phyloP scores from a whole-genome alignment of 2,329 filamentous ascomycete genomes.

The Aspergillus ibericus region DNA sequence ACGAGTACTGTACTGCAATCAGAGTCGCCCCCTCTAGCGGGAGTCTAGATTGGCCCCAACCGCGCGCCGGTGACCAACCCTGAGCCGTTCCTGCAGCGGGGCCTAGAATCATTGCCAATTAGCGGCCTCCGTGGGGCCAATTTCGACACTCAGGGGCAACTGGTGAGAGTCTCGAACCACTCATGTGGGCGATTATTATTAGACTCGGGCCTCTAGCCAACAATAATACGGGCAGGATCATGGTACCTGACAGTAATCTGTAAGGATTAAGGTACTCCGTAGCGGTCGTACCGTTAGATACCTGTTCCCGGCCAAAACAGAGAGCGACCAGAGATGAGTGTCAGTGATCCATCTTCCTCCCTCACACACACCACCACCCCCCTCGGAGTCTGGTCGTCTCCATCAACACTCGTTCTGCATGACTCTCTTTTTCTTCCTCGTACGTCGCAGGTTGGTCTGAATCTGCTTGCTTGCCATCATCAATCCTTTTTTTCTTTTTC shows the following conservation, averaged over 20 bases:
- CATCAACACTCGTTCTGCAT: slow-evolving; percentile 5
- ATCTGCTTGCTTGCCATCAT: neutral
- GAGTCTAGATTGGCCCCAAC: slow-evolving; percentile 14
- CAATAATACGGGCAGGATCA: neutral
- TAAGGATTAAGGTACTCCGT: neutral
- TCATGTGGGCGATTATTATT: slow-evolving; percentile 7
- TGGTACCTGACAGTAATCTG: slow-evolving; percentile 1
- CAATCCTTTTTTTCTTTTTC: neutral
- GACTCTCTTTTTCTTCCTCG: slow-evolving; percentile 3
- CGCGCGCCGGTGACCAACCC: neutral
- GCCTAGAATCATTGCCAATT: slow-evolving; percentile 9
- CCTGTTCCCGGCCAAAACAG: neutral
- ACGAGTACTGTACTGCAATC: too few species aligned
- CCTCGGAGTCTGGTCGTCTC: neutral
- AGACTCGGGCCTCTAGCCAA: neutral
- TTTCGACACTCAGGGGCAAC: slow-evolving; percentile 23
- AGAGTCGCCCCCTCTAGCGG: neutral
- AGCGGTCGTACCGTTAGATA: neutral
- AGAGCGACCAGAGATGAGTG: neutral
- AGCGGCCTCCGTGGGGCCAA: neutral
- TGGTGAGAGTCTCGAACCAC: slow-evolving; percentile 20
- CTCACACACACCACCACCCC: neutral
- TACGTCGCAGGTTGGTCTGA: neutral
- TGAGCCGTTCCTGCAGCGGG: slow-evolving; percentile 3
- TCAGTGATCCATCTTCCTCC: neutral